A percentile compares a stretch with the other conserved stretches of the same genome.
These are phyloP conservation scores for Grosmannia clavigera DNA, from an alignment of 2,329 filamentous ascomycete genomes.

Conservation along the genomic window DNA sequence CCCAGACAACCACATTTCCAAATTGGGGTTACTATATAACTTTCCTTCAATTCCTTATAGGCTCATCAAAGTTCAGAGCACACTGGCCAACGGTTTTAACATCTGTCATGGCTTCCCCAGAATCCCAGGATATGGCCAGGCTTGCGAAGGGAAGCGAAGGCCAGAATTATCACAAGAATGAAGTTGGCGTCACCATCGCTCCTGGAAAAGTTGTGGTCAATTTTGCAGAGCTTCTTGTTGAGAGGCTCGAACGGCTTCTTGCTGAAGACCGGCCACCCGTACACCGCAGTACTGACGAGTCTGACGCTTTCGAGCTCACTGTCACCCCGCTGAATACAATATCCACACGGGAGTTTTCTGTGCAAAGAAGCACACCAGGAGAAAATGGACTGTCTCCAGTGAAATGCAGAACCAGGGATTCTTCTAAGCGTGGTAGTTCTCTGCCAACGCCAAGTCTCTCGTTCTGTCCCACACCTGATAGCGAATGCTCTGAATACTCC, in stretches of 20 bases:
- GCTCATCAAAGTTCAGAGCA: too few relatives aligned
- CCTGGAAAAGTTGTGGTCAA: not conserved
- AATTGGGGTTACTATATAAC: not conserved
- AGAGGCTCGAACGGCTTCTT: not conserved
- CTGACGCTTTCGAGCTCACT: not conserved
- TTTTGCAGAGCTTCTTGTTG: not conserved
- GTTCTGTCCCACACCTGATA: too few relatives aligned
- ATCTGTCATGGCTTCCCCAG: not conserved
- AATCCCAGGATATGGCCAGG: not conserved
- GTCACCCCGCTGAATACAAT: not conserved
- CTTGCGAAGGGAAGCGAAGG: not conserved
- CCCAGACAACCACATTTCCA: not conserved
- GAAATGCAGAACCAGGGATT: too few relatives aligned
- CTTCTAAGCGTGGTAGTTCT: too few relatives aligned
- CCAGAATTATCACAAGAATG: not conserved
- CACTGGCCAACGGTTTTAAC: not conserved
- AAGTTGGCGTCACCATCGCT: not conserved
- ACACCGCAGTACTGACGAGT: not conserved
- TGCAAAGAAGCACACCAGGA: too few relatives aligned
- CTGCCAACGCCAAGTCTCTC: too few relatives aligned
- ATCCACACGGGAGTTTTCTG: too few relatives aligned
- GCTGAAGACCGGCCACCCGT: not conserved
- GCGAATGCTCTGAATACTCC: too few relatives aligned
- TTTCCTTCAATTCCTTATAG: not conserved
- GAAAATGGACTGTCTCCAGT: too few relatives aligned